Percentiles rank a stretch among this genome's conserved stretches.
phyloP scores from a whole-genome alignment of 2,329 filamentous ascomycete genomes.

The Coccinonectria pachysandricola region DNA sequence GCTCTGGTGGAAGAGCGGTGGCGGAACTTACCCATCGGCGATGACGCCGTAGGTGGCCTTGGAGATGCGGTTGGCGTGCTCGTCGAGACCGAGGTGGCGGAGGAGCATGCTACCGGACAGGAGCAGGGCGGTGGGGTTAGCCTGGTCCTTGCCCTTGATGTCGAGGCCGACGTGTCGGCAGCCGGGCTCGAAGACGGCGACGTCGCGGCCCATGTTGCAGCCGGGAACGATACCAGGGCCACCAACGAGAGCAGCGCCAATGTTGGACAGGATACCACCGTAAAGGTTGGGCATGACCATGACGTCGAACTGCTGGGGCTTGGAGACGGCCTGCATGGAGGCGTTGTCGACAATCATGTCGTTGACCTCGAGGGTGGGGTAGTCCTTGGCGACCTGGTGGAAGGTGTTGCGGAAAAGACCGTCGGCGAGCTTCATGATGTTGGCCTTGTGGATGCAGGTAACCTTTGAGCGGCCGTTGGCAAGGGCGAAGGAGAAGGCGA shows the following conservation, averaged over 20 bases:
- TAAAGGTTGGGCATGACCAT: conserved; percentile 99
- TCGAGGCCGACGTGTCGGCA: conserved; percentile 99
- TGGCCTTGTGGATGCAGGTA: conserved; percentile 99
- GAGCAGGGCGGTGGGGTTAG: conserved; percentile 92
- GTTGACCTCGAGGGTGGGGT: conserved; percentile 88
- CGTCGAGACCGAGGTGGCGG: conserved; percentile 91
- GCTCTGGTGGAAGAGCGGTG: no score
- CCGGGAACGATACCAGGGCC: conserved; percentile 94
- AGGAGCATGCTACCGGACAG: conserved; percentile 95
- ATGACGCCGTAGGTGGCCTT: conserved; percentile 73
- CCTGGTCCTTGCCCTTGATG: conserved; percentile 99
- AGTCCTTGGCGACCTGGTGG: conserved; percentile 86
- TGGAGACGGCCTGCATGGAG: conserved; percentile 96
- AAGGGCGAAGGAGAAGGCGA: conserved; percentile 93
- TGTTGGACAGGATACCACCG: conserved; percentile 97
- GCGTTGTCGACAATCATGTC: conserved; percentile 99
- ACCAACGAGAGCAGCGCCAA: conserved; percentile 91
- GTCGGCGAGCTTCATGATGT: conserved; percentile 99
- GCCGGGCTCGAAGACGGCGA: conserved; percentile 96
- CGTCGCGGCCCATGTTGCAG: conserved; percentile 98
- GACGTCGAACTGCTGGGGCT: conserved; percentile 97
- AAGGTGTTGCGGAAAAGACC: conserved; percentile 98
- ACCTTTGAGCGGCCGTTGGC: conserved; percentile 99
- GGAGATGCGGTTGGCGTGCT: conserved; percentile 97
- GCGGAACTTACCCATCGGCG: conserved; percentile 80